Percentiles rank a stretch among this genome's conserved stretches.
Evolutionary conservation across 345 rosid species (phyloP).

Genomic region (Clarkia xantiana): DNA sequence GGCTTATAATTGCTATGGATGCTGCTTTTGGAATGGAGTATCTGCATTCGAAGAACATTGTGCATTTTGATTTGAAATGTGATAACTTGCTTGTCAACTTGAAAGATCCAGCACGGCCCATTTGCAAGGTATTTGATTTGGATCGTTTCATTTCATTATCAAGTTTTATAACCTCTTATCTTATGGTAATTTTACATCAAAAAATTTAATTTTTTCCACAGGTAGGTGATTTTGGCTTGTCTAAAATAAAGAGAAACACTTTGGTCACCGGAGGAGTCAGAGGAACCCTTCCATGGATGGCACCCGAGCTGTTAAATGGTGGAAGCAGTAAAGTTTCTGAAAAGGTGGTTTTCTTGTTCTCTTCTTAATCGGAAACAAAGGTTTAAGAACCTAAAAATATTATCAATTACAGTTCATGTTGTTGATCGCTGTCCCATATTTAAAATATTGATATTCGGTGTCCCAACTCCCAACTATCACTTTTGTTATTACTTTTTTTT

Average conservation of each 20-base stretch:
- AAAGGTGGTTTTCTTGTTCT: constrained; percentile 24
- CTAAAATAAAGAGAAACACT: constrained; percentile 66
- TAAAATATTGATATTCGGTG: too few relatives aligned
- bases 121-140: constrained; percentile 64
- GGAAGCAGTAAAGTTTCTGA: constrained; percentile 68
- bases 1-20: constrained; percentile 94
- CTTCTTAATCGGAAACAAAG: not conserved
- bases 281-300: constrained; percentile 86
- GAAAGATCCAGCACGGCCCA: constrained; percentile 84
- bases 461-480: too few relatives aligned
- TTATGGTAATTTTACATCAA: not conserved
- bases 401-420: too few relatives aligned
- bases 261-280: constrained; percentile 74
- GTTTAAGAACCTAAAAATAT: too few relatives aligned
- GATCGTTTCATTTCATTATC: not conserved
- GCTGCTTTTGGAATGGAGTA: constrained; percentile 99
- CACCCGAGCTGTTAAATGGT: constrained; percentile 64
- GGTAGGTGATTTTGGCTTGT: constrained; percentile 78
- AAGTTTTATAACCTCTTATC: not conserved
- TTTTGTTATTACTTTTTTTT: too few relatives aligned
- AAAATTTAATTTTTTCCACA: constrained; percentile 9
- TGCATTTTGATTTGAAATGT: constrained; percentile 95
- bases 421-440: too few relatives aligned
- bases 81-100: constrained; percentile 94
- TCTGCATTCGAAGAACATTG: constrained; percentile 88